Conservation (phyloP, 495 filamentous ascomycete genomes). For the Xylaria palmicola region DNA sequence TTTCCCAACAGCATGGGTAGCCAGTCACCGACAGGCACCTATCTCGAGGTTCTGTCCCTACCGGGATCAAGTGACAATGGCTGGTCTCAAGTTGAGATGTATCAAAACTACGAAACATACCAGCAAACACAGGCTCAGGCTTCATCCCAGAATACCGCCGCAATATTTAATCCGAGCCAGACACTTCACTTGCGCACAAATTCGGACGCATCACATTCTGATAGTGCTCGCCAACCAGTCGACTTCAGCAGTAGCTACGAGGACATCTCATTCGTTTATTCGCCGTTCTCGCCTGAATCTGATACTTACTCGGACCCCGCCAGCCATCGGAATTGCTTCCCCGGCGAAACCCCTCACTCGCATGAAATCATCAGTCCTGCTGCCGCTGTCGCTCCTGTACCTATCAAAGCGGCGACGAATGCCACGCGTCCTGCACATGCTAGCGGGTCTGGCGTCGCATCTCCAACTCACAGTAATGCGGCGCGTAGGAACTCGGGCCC, state of each 20-base stretch:
- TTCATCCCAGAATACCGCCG: slow-evolving; percentile 51
- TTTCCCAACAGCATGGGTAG: slow-evolving; percentile 59
- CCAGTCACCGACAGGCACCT: slow-evolving; percentile 79
- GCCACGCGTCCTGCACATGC: slow-evolving; percentile 57
- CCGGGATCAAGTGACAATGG: slow-evolving; percentile 79
- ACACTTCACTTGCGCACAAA: slow-evolving; percentile 80
- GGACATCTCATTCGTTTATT: slow-evolving; percentile 72
- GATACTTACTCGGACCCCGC: slow-evolving; percentile 55
- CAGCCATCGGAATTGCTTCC: slow-evolving; percentile 52
- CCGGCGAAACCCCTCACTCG: slow-evolving; percentile 46
- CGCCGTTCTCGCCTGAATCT: slow-evolving; percentile 63
- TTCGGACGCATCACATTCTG: slow-evolving; percentile 81
- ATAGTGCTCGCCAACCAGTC: slow-evolving; percentile 52
- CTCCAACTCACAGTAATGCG: slow-evolving; percentile 50
- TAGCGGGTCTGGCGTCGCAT: slow-evolving; percentile 60
- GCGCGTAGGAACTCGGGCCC: slow-evolving; percentile 60
- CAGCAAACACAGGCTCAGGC: slow-evolving; percentile 43
- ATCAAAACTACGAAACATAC: slow-evolving; percentile 47
- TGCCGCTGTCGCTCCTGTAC: slow-evolving; percentile 64
- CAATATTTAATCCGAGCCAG: slow-evolving; percentile 84
- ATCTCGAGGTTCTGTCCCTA: slow-evolving; percentile 78
- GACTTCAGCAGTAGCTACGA: slow-evolving; percentile 83
- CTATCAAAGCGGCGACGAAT: slow-evolving; percentile 62
- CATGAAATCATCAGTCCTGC: slow-evolving; percentile 63
- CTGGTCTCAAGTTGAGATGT: slow-evolving; percentile 71